These are phyloP conservation scores for Panicum virgatum DNA, from an alignment of 202 grass and related monocot species.

Conservation along the genomic window DNA sequence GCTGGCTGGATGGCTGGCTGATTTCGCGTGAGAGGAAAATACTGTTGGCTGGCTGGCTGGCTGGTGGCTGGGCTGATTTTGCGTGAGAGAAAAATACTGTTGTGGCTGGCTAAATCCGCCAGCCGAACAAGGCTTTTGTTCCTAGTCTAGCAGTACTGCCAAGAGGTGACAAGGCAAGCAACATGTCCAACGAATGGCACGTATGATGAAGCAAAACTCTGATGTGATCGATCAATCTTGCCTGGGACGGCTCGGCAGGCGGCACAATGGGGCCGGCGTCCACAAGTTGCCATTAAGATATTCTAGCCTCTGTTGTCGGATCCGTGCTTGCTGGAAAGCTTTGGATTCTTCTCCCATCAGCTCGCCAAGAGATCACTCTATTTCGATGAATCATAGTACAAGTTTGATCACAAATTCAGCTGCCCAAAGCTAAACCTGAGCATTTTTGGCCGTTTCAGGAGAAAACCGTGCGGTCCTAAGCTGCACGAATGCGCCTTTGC, in stretches of 20 bases:
- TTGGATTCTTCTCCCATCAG: background rate
- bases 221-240: background rate
- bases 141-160: too few relatives aligned
- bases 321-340: background rate
- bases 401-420: background rate
- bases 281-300: background rate
- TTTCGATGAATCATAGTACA: background rate
- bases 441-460: background rate
- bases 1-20: too few relatives aligned
- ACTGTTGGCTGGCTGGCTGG: too few relatives aligned
- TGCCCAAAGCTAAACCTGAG: background rate
- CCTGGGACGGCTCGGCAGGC: background rate
- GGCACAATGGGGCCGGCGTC: background rate
- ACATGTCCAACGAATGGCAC: background rate
- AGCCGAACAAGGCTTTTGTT: too few relatives aligned
- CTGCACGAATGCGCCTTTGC: background rate
- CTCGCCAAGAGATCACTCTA: background rate
- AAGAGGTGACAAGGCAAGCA: background rate
- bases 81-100: too few relatives aligned
- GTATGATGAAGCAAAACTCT: conserved; percentile 16
- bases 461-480: too few relatives aligned
- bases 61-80: too few relatives aligned
- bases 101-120: too few relatives aligned
- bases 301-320: conserved; percentile 3
- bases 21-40: too few relatives aligned